Percentiles rank a stretch among this genome's conserved stretches.
Evolutionary conservation across 1,139 yeast genomes (phyloP).

Genomic region (Nakaseomyces nivariensis): DNA sequence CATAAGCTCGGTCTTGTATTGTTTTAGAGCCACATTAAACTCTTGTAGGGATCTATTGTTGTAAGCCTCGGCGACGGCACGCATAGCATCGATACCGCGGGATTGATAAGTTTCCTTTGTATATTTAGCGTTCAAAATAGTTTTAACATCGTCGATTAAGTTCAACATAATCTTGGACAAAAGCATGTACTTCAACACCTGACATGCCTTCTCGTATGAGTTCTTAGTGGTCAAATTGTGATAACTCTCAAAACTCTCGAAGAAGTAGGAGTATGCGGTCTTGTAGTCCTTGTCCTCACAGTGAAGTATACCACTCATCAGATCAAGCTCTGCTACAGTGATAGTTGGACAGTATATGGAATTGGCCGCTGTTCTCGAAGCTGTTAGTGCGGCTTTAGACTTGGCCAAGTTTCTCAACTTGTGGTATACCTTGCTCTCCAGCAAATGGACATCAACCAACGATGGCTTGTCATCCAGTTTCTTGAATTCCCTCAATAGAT

Average conservation of each 20-base stretch:
- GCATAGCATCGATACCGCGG: constrained; percentile 78
- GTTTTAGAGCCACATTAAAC: constrained; percentile 68
- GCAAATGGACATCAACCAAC: constrained; percentile 86
- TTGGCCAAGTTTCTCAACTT: constrained; percentile 89
- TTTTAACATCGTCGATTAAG: constrained; percentile 74
- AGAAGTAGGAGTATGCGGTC: constrained; percentile 91
- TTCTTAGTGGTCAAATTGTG: constrained; percentile 36
- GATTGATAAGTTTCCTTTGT: constrained; percentile 67
- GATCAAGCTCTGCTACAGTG: constrained; percentile 87
- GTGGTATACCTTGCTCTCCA: constrained; percentile 85
- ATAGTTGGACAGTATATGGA: constrained; percentile 92
- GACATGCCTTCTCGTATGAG: constrained; percentile 59
- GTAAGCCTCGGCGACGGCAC: constrained; percentile 83
- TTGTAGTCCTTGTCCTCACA: constrained; percentile 96
- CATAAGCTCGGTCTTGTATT: constrained; percentile 66
- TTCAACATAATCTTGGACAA: constrained; percentile 90
- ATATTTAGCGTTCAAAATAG: constrained; percentile 66
- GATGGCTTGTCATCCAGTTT: constrained; percentile 92
- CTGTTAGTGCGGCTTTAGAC: constrained; percentile 83
- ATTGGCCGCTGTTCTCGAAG: constrained; percentile 94
- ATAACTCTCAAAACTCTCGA: constrained; percentile 88
- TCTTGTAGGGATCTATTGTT: constrained; percentile 83
- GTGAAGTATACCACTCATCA: constrained; percentile 90
- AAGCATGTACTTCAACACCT: constrained; percentile 83
- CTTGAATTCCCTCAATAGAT: constrained; percentile 74